Base-by-base conservation (phyloP, 768 basidiomycete species). In the Cystobasidium tubakii region DNA sequence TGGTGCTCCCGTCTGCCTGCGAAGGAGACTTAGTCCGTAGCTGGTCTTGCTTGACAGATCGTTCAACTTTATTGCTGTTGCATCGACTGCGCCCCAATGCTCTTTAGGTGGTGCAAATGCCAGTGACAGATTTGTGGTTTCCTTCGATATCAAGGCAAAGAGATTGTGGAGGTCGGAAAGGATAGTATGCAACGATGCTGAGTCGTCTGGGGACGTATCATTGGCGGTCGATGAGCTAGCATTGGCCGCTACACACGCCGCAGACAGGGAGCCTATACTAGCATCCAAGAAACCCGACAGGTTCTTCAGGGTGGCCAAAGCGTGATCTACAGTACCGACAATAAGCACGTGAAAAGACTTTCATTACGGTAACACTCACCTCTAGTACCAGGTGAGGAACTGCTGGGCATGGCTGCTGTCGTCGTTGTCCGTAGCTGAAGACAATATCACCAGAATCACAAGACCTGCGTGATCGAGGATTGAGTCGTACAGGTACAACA, bases 21-120 rank as follows among this genome's bases (percentile, higher is more conserved):
- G 69, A 21, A 71, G 55, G 2, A 71, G n/a, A 31, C 36, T 44
- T 29, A 71, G 21, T 7, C 36, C 50, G 27, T 42, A 71, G 9
- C 10, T 25, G n/a, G 29, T n/a, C 33, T 71, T 71, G 54, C 69
- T 55, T 15, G n/a, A n/a, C 1, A 60, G 31, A 12, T 55, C 55
- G 13, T 71, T 46, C 23, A 71, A 21, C 34, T 71, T 71, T 21
- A 36, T 60, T 10, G 10, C 25, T 36, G 29, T 39, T 27, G 29
- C 69, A n/a, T 55, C n/a, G 2, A 62, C 69, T 1, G 69, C 69
- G 29, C 60, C 69, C 69, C 69, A 71, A 36, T 53, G 34, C 36
- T 71, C 69, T 55, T 60, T 71, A 12, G 69, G 69, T 13, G 69
- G 69, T 60, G 69, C 69, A 21, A 71, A 60, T 10, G 69, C 69